A percentile compares a stretch with the other conserved stretches of the same genome.
phyloP scores from a whole-genome alignment of 73 alveolate genomes.

The Paramecium biaurelia region DNA sequence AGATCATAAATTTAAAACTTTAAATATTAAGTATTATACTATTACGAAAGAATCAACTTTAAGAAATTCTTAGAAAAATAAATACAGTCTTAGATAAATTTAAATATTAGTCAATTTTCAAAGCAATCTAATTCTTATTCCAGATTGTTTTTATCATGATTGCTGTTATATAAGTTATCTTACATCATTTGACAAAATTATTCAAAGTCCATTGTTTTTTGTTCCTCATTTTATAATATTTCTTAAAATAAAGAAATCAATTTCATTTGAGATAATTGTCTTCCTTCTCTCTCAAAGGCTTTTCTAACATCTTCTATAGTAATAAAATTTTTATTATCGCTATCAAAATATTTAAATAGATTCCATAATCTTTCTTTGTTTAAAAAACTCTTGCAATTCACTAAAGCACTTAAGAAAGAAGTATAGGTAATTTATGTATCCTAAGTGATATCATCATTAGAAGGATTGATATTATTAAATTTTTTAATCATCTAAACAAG shows the following conservation, averaged over 20 bases:
- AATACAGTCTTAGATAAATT: neutral
- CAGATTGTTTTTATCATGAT: neutral
- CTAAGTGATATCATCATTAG: neutral
- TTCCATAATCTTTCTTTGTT: slow-evolving; percentile 61
- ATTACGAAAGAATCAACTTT: too few species aligned
- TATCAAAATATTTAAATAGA: slow-evolving; percentile 59
- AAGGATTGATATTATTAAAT: neutral
- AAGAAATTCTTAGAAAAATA: neutral
- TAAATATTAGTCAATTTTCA: neutral
- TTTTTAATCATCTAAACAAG: neutral
- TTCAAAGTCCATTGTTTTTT: neutral
- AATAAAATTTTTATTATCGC: slow-evolving; percentile 52
- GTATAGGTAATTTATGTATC: neutral
- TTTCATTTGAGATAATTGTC: neutral
- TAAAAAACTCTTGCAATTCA: slow-evolving; percentile 51
- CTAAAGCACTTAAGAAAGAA: slow-evolving; percentile 32
- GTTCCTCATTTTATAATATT: neutral
- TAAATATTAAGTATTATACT: too few species aligned
- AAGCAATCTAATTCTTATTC: neutral
- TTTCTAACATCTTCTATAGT: neutral
- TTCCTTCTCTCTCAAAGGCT: slow-evolving; percentile 61
- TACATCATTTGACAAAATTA: neutral
- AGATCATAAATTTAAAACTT: too few species aligned
- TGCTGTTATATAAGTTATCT: neutral
- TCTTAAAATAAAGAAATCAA: neutral